Conservation (phyloP, 345 rosid genomes). For the Hevea brasiliensis region DNA sequence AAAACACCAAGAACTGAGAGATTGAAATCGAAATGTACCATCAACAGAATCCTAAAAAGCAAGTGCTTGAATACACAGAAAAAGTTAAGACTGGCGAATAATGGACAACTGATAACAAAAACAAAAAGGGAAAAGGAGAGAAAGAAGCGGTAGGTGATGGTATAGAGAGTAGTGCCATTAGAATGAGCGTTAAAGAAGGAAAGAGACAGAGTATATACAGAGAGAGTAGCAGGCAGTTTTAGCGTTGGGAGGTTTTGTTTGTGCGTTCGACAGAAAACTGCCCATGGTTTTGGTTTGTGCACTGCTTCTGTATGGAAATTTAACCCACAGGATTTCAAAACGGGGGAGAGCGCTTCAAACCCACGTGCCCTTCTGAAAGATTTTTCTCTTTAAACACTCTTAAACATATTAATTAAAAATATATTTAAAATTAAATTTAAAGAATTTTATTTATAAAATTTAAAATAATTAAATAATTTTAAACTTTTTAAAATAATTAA, state of each 20-base stretch:
- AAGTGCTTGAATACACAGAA: background rate
- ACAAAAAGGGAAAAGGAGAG: background rate
- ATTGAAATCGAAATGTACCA: slow-evolving; percentile 2
- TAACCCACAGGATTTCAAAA: background rate
- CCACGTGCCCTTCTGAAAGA: background rate
- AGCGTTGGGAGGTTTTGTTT: slow-evolving; percentile 9
- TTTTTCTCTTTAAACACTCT: too few relatives aligned
- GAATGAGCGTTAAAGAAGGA: background rate
- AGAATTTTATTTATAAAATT: too few relatives aligned
- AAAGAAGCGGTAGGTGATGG: too few relatives aligned
- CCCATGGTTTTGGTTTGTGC: too few relatives aligned
- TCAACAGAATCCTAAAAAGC: background rate
- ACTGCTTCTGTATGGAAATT: too few relatives aligned
- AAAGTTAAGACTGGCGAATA: too few relatives aligned
- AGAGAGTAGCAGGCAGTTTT: slow-evolving; percentile 14
- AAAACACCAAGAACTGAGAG: slow-evolving; percentile 5
- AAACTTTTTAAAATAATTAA: too few relatives aligned
- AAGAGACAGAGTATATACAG: slow-evolving; percentile 4
- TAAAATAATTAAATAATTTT: too few relatives aligned
- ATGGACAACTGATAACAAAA: background rate
- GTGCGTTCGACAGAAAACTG: background rate
- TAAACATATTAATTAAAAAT: too few relatives aligned
- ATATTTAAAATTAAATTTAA: too few relatives aligned
- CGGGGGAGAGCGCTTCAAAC: background rate
- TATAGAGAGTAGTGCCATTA: background rate